Base-by-base conservation (phyloP, 768 basidiomycete species). In the Boletellus ananiceps region DNA sequence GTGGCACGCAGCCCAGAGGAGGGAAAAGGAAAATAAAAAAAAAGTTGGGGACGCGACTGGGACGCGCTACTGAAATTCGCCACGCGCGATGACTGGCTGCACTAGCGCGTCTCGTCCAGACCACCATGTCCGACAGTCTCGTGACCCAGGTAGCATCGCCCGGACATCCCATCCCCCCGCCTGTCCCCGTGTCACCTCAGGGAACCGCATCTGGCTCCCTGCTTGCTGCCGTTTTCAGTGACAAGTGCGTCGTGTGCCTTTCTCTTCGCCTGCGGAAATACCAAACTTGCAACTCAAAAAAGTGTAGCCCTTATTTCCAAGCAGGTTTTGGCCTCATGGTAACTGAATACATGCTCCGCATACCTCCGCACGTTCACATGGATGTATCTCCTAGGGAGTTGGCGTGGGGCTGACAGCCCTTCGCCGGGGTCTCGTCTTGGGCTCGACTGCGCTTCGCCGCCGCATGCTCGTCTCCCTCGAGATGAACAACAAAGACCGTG, bases 321-420 rank as follows among this genome's bases (percentile, higher is more conserved):
- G 96, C 95, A 41, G 95, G 96, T 23, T 97, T 97, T 61, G 96
- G 95, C 32, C 79, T 99, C 33, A 94, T 98, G 93, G 95, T 94
- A 57, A 50, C 71, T 18, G 14, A 21, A 31, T 25, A 29, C 40
- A 16, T 29, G 14, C 40, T 52, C 35, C 15, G 16, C 23, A 14
- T 39, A 1, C 19, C 18, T 27, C 31, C 9, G 31, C 19, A 16
- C 38, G 12, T 48, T 57, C 36, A 57, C 42, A 45, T 33, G 3
- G 5, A 11, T 34, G 3, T 13, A n/a, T 38, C 36, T 48, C 39
- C 33, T 55, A 98, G 95, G 90, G 92, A n/a, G 74, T 98, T 39
- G 92, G 93, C 14, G 89, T 94, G 19, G 90, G 82, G 39, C 71
- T 94, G 1, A 85, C 88, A 9, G 74, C 78, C 29, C 76, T 94